phyloP scores from a whole-genome alignment of 1,139 yeast species.

The Meyerozyma athensensis region DNA sequence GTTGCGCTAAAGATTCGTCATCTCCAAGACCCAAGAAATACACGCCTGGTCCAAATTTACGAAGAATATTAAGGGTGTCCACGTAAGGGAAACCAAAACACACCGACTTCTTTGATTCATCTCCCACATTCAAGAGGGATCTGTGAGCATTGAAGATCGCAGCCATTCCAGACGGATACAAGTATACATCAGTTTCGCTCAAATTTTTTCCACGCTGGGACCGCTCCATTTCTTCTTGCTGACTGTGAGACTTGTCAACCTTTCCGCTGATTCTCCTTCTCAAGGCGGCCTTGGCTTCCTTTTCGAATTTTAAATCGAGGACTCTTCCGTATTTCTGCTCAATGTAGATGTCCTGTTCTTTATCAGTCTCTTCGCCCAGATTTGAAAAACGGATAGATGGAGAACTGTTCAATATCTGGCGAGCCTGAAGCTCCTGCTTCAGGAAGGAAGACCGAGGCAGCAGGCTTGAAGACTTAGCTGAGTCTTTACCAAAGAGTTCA shows the following conservation, averaged over 20 bases:
- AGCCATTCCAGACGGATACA: conserved; percentile 92
- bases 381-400: conserved; percentile 29
- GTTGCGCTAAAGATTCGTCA: conserved; percentile 58
- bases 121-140: conserved; percentile 40
- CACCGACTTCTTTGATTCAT: conserved; percentile 58
- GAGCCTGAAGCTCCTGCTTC: conserved; percentile 37
- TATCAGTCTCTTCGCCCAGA: conserved; percentile 30
- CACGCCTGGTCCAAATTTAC: conserved; percentile 86
- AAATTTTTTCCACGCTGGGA: conserved; percentile 30
- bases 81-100: conserved; percentile 95
- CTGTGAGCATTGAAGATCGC: conserved; percentile 82
- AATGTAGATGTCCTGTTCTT: conserved; percentile 64
- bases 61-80: conserved; percentile 80
- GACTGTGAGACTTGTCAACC: conserved; percentile 42
- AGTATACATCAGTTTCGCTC: conserved; percentile 64
- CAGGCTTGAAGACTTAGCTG: conserved; percentile 4
- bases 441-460: conserved; percentile 7
- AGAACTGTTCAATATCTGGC: conserved; percentile 29
- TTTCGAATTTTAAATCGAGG: conserved; percentile 69
- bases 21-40: conserved; percentile 84
- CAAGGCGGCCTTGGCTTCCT: conserved; percentile 70
- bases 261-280: conserved; percentile 72
- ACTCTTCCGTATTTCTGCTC: conserved; percentile 92
- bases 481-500: conserved; percentile 43
- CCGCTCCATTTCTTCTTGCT: conserved; percentile 27